Percentiles rank a stretch among this genome's conserved stretches.
phyloP scores from a whole-genome alignment of 371 early-diverging fungal species.

The Apophysomyces variabilis region DNA sequence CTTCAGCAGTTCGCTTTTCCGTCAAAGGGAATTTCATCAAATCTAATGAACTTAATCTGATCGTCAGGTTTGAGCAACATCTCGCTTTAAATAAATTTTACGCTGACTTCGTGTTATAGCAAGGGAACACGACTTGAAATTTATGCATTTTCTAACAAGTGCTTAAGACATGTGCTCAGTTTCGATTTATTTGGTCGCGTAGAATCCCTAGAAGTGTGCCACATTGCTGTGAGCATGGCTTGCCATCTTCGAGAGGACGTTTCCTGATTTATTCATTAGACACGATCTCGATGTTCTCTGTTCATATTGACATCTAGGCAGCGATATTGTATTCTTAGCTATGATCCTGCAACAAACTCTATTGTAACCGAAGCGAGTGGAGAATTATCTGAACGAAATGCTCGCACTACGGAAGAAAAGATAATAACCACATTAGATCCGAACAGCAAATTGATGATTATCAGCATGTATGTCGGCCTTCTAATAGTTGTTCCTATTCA shows the following conservation, averaged over 20 bases:
- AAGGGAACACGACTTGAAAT: conserved; percentile 71
- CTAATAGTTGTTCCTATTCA: conserved; percentile 36
- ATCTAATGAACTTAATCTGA: conserved; percentile 19
- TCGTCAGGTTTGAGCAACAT: conserved; percentile 22
- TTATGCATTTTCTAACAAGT: conserved; percentile 43
- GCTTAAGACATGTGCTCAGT: conserved; percentile 56
- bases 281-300: conserved; percentile 48
- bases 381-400: conserved; percentile 47
- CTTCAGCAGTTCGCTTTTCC: conserved; percentile 27
- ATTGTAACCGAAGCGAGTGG: conserved; percentile 61
- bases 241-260: background rate
- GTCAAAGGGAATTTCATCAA: conserved; percentile 30
- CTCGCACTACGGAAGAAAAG: conserved; percentile 44
- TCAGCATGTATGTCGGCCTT: conserved; percentile 63
- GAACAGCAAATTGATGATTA: conserved; percentile 38
- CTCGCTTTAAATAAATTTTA: background rate
- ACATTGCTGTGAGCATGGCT: conserved; percentile 44
- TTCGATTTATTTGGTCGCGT: conserved; percentile 70
- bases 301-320: conserved; percentile 56
- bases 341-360: conserved; percentile 36
- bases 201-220: conserved; percentile 50
- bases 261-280: conserved; percentile 23
- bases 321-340: conserved; percentile 59
- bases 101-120: conserved; percentile 33
- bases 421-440: conserved; percentile 52